phyloP scores from a whole-genome alignment of 495 filamentous ascomycete species.

The Tetracladium setigerum region DNA sequence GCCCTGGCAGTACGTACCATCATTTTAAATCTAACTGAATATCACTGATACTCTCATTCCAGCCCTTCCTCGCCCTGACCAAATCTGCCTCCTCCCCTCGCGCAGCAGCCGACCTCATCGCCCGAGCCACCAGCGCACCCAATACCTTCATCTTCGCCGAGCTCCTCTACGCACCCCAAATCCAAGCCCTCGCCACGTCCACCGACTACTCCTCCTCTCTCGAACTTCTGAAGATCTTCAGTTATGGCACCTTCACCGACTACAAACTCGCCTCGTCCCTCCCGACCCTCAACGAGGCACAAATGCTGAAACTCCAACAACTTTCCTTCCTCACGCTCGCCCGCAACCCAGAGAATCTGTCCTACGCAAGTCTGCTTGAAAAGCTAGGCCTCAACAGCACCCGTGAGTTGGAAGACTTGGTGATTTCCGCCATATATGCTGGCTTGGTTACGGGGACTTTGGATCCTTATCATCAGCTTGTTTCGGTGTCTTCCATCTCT shows the following conservation, averaged over 20 bases:
- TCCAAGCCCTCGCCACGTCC: constrained; percentile 60
- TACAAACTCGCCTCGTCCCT: constrained; percentile 47
- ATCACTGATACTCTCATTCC: constrained; percentile 4
- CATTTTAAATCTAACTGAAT: background rate
- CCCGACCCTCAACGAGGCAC: constrained; percentile 61
- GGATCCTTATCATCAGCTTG: constrained; percentile 60
- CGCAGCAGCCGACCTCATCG: constrained; percentile 77
- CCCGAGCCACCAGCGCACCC: constrained; percentile 76
- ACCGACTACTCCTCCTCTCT: constrained; percentile 46
- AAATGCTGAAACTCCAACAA: constrained; percentile 81
- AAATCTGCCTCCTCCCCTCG: constrained; percentile 78
- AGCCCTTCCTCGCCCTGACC: constrained; percentile 83
- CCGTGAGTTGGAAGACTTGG: constrained; percentile 78
- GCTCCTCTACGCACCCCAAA: constrained; percentile 73
- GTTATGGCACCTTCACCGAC: constrained; percentile 79
- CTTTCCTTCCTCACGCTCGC: constrained; percentile 78
- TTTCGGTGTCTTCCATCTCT: constrained; percentile 71
- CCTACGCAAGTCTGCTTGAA: constrained; percentile 59
- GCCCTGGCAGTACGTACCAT: constrained; percentile 51
- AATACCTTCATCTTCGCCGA: constrained; percentile 94
- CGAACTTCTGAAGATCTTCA: constrained; percentile 80
- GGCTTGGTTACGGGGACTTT: constrained; percentile 75
- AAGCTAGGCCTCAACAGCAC: constrained; percentile 58
- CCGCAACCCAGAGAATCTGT: constrained; percentile 51
- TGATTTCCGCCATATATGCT: constrained; percentile 84